Evolutionary conservation across 768 basidiomycete genomes (phyloP).

Genomic region (Glaciozyma martinii): DNA sequence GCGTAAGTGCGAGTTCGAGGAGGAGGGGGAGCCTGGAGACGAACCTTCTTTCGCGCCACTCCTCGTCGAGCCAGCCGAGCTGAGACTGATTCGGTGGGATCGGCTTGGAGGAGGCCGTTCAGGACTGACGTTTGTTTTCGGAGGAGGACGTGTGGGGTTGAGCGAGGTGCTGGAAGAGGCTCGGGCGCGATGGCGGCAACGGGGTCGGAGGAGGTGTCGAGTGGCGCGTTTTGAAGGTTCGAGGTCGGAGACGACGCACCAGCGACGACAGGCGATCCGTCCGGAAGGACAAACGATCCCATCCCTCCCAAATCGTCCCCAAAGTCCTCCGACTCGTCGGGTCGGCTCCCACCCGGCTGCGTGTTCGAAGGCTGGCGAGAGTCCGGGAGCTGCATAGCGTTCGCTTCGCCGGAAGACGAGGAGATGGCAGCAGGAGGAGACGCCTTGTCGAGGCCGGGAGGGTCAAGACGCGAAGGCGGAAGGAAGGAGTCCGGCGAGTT

Average conservation of each 20-base stretch:
- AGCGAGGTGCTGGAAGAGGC: background rate
- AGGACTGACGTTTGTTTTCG: conserved; percentile 7
- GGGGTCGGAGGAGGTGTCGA: conserved; percentile 7
- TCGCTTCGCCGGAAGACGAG: too few relatives aligned
- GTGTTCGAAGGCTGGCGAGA: too few relatives aligned
- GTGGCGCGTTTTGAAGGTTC: too few relatives aligned
- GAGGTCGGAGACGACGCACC: background rate
- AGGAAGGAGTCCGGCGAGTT: background rate
- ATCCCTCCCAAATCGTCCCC: too few relatives aligned
- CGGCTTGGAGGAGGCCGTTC: background rate
- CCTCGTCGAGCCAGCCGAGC: background rate
- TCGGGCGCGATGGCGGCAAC: background rate
- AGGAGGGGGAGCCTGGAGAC: background rate
- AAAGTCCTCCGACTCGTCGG: too few relatives aligned
- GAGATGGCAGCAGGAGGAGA: too few relatives aligned
- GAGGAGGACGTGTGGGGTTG: background rate
- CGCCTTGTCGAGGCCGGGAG: background rate
- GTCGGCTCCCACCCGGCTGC: too few relatives aligned
- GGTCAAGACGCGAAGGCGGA: background rate
- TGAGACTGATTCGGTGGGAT: background rate
- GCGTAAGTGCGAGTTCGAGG: background rate
- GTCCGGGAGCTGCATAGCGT: too few relatives aligned
- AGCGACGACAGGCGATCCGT: background rate
- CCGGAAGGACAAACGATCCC: background rate
- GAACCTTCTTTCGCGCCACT: conserved; percentile 2